phyloP scores from a whole-genome alignment of 2,329 filamentous ascomycete species.

The Microdochium bolleyi region DNA sequence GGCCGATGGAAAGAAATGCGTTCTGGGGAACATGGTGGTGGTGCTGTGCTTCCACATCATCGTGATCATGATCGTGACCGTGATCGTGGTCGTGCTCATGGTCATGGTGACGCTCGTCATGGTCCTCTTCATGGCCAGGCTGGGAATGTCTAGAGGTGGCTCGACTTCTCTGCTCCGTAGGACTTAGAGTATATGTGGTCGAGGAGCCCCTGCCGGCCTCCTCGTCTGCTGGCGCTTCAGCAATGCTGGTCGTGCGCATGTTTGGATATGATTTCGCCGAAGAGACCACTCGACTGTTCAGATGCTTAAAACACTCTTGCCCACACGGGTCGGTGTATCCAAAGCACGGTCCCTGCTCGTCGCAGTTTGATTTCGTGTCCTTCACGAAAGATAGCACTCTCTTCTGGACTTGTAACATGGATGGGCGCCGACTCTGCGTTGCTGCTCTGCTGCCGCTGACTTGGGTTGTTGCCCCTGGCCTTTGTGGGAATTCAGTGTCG shows the following conservation, averaged over 20 bases:
- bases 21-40: slow-evolving; percentile 96
- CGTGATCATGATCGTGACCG: slow-evolving; percentile 17
- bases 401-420: slow-evolving; percentile 45
- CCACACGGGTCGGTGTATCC: slow-evolving; percentile 60
- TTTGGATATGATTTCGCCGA: slow-evolving; percentile 25
- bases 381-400: slow-evolving; percentile 57
- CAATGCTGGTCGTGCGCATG: slow-evolving; percentile 31
- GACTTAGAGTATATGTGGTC: slow-evolving; percentile 9
- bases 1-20: slow-evolving; percentile 86
- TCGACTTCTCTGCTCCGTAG: slow-evolving; percentile 15
- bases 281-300: slow-evolving; percentile 29
- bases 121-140: slow-evolving; percentile 26
- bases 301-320: slow-evolving; percentile 56
- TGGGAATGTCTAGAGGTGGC: slow-evolving; percentile 17
- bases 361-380: slow-evolving; percentile 56
- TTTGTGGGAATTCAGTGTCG: slow-evolving; percentile 3
- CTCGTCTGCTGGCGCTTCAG: slow-evolving; percentile 6
- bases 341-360: slow-evolving; percentile 52
- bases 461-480: slow-evolving; percentile 4
- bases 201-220: slow-evolving; percentile 2
- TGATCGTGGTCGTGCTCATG: slow-evolving; percentile 4
- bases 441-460: slow-evolving; percentile 15
- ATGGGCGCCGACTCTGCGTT: slow-evolving; percentile 36
- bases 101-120: slow-evolving; percentile 5
- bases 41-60: slow-evolving; percentile 50